These are phyloP conservation scores for Myxozyma sirexii DNA, from an alignment of 805 yeast species.

Conservation along the genomic window DNA sequence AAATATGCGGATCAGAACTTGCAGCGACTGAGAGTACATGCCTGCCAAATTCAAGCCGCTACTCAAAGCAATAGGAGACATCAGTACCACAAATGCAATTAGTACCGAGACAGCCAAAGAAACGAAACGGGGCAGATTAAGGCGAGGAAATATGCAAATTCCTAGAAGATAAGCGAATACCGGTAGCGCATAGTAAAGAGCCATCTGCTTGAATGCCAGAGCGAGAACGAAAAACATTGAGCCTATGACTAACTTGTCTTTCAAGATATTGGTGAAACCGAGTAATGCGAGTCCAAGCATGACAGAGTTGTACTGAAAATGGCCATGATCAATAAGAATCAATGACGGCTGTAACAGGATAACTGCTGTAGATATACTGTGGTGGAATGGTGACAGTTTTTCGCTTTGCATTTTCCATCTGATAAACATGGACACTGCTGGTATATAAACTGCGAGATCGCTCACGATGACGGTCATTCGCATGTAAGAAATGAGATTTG, in stretches of 20 bases:
- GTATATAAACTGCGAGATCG: conserved; percentile 73
- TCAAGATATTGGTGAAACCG: conserved; percentile 65
- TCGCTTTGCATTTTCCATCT: conserved; percentile 66
- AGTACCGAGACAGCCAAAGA: conserved; percentile 68
- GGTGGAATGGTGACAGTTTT: conserved; percentile 47
- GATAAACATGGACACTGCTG: conserved; percentile 74
- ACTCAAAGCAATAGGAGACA: conserved; percentile 56
- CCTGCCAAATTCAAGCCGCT: conserved; percentile 32
- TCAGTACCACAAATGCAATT: conserved; percentile 52
- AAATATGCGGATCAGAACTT: conserved; percentile 69
- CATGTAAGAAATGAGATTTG: conserved; percentile 78
- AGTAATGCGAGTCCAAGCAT: conserved; percentile 85
- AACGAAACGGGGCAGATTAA: conserved; percentile 61
- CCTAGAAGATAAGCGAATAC: conserved; percentile 81
- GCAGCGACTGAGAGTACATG: conserved; percentile 52
- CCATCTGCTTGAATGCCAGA: conserved; percentile 91
- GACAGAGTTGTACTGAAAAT: conserved; percentile 91
- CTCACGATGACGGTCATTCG: conserved; percentile 74
- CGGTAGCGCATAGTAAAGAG: conserved; percentile 87
- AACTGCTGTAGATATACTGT: conserved; percentile 49
- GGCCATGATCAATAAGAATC: conserved; percentile 91
- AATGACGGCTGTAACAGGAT: conserved; percentile 84
- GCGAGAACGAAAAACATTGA: conserved; percentile 77
- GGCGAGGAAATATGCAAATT: conserved; percentile 46
- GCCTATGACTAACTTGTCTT: conserved; percentile 66